phyloP scores from a whole-genome alignment of 768 basidiomycete species.

The Naematelia aurantialba region DNA sequence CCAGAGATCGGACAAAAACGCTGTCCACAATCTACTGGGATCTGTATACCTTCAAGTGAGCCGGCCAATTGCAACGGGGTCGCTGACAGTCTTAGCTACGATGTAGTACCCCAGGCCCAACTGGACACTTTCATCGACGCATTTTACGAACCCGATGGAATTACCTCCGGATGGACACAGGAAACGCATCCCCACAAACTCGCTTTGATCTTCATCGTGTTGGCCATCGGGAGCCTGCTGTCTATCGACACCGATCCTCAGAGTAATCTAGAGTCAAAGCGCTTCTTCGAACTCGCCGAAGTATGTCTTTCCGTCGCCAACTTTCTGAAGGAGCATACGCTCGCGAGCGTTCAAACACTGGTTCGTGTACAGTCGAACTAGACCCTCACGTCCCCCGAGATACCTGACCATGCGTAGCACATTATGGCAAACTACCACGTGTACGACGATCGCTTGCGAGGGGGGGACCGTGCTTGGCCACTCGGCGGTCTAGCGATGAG shows the following conservation, averaged over 20 bases:
- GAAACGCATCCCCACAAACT: conserved; percentile 10
- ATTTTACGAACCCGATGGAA: neutral
- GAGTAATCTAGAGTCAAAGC: conserved; percentile 21
- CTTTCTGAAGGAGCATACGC: conserved; percentile 22
- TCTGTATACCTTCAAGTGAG: too few species aligned
- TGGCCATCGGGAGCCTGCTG: conserved; percentile 23
- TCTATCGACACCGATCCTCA: too few species aligned
- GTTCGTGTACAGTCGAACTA: conserved; percentile 4
- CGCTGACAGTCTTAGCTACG: too few species aligned
- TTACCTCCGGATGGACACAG: neutral
- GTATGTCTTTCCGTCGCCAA: conserved; percentile 14
- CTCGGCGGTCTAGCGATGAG: conserved; percentile 3
- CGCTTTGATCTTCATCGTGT: conserved; percentile 17
- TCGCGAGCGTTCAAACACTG: conserved; percentile 22
- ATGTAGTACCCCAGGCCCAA: neutral
- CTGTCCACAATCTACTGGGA: too few species aligned
- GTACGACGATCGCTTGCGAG: neutral
- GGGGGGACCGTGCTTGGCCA: conserved; percentile 2
- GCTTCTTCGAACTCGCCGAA: conserved; percentile 10
- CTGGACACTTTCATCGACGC: neutral
- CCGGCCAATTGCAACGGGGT: too few species aligned
- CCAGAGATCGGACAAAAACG: too few species aligned
- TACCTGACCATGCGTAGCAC: neutral
- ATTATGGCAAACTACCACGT: neutral
- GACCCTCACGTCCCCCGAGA: neutral